Conservation (phyloP, 805 yeast species). For the Cyberlindnera xishuangbannaensis region DNA sequence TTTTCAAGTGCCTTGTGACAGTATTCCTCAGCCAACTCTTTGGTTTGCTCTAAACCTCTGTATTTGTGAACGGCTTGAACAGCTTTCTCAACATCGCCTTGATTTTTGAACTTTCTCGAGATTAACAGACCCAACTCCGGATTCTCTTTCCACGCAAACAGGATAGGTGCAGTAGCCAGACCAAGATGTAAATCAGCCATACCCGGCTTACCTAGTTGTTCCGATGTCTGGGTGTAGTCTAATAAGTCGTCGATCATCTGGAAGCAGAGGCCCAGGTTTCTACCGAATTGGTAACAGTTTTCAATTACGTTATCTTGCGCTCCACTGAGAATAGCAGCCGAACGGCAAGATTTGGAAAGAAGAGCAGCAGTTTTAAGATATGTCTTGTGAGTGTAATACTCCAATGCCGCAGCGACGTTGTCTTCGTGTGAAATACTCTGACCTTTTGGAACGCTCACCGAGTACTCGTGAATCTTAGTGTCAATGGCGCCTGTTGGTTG, state of each 20-base stretch:
- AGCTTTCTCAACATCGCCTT: conserved; percentile 85
- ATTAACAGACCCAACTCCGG: conserved; percentile 83
- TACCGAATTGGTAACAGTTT: conserved; percentile 83
- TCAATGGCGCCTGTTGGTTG: conserved; percentile 59
- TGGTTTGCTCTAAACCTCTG: conserved; percentile 72
- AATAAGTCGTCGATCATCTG: conserved; percentile 95
- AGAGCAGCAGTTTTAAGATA: conserved; percentile 92
- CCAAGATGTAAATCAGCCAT: conserved; percentile 94
- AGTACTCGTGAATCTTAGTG: conserved; percentile 35
- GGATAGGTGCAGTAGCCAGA: conserved; percentile 92
- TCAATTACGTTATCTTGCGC: conserved; percentile 72
- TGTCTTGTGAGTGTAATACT: conserved; percentile 91
- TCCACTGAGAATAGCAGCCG: conserved; percentile 90
- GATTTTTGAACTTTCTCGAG: conserved; percentile 69
- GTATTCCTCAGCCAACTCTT: conserved; percentile 69
- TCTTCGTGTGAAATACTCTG: conserved; percentile 46
- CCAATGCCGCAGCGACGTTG: conserved; percentile 83
- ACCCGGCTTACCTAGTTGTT: conserved; percentile 87
- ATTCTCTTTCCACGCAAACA: conserved; percentile 87
- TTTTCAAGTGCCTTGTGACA: conserved; percentile 70
- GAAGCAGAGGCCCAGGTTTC: conserved; percentile 90
- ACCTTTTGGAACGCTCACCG: conserved; percentile 24
- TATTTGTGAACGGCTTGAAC: conserved; percentile 63
- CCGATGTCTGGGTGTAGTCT: conserved; percentile 86
- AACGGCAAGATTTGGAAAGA: conserved; percentile 88